Evolutionary conservation across 148 eudicot genomes (phyloP).

Genomic region (Rhododendron molle): DNA sequence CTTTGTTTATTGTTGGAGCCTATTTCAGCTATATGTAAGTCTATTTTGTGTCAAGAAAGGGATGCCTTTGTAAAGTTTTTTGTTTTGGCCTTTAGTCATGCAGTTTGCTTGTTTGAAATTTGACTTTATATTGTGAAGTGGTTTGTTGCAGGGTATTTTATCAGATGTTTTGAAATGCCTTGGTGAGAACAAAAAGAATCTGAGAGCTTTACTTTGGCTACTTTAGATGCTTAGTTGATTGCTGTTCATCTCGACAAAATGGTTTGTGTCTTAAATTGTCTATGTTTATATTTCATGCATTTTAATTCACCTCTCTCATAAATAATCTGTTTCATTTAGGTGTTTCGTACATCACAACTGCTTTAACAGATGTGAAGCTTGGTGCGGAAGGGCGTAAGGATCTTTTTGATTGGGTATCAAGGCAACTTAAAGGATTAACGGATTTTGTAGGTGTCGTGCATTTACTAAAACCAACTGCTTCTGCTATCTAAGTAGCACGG

Average conservation of each 20-base stretch:
- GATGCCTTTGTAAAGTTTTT: too few species aligned
- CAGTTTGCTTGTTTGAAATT: not conserved
- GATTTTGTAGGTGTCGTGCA: conserved; percentile 76
- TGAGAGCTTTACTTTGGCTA: conserved; percentile 64
- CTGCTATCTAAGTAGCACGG: too few species aligned
- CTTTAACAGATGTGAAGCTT: conserved; percentile 72
- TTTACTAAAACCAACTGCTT: conserved; percentile 64
- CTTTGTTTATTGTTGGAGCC: too few species aligned
- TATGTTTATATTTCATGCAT: not conserved
- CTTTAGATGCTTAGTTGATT: conserved; percentile 75
- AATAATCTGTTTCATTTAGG: conserved; percentile 28
- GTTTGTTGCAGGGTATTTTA: conserved; percentile 70
- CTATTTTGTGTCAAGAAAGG: too few species aligned
- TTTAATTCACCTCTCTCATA: not conserved
- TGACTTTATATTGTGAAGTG: conserved; percentile 8
- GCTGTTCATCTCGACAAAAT: conserved; percentile 95
- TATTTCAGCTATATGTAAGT: too few species aligned
- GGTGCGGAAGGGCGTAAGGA: conserved; percentile 96
- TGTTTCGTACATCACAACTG: conserved; percentile 70
- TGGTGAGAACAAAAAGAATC: conserved; percentile 93
- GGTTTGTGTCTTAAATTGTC: conserved; percentile 34
- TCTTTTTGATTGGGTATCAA: conserved; percentile 90
- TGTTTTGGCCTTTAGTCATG: too few species aligned
- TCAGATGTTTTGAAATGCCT: conserved; percentile 95
- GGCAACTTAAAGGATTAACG: conserved; percentile 51